These are phyloP conservation scores for Sungouiella thailandica DNA, from an alignment of 805 yeast genomes.

Conservation along the genomic window DNA sequence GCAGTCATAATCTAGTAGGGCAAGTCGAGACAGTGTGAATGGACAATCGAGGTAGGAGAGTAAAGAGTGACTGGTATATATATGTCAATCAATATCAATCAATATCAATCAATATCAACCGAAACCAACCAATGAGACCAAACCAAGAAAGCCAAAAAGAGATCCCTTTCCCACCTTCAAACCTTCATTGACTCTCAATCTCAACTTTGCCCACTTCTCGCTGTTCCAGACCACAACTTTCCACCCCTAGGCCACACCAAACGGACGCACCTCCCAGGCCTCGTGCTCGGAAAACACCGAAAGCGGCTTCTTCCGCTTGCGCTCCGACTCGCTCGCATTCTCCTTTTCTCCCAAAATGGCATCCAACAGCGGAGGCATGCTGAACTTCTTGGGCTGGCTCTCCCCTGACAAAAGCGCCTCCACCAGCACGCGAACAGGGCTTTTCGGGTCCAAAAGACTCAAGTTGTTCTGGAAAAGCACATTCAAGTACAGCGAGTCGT, in stretches of 20 bases:
- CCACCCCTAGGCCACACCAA: neutral
- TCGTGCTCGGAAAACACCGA: neutral
- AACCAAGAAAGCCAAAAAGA: no score
- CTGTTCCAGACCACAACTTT: no score
- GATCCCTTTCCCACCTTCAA: no score
- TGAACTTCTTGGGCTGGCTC: neutral
- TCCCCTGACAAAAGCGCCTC: neutral
- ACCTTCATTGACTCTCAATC: no score
- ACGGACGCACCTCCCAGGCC: neutral
- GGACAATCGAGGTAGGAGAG: no score
- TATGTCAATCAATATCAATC: no score
- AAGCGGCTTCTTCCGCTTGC: neutral
- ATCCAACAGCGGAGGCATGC: conserved; percentile 2
- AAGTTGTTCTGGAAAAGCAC: neutral
- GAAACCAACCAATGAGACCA: no score
- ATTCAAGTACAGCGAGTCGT: neutral
- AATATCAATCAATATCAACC: no score
- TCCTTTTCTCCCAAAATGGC: neutral
- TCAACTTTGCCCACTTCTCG: no score
- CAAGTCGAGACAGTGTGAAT: no score
- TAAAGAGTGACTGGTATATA: no score
- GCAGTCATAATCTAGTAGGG: no score
- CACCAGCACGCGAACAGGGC: neutral
- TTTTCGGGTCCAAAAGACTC: neutral
- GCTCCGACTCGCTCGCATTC: neutral